Base-by-base conservation (phyloP, 306 rosid species). In the Delonix regia region DNA sequence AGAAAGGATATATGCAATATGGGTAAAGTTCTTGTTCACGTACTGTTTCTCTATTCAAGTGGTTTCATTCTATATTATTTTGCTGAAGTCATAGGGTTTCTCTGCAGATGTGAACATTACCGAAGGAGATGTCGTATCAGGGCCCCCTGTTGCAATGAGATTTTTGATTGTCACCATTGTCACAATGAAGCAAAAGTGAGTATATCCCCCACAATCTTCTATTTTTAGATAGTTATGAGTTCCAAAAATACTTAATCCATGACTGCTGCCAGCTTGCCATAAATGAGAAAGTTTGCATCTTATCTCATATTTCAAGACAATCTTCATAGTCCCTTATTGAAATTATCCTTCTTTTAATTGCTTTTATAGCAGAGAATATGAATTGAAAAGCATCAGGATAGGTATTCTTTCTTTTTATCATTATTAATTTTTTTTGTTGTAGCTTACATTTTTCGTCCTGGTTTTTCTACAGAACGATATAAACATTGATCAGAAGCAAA, bases 81-180 rank as follows among this genome's bases (percentile, higher is more conserved):
- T 74, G 61, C 48, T 69, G 69, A 53, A 68, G 8, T 22, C 9
- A 1, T 38, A 3, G 12, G 41, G 21, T 81, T 61, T 33, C 34
- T 30, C 48, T 80, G 71, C 92, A 91, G 97, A 51, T 94, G 97
- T 85, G 76, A 81, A 44, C 98, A 91, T 84, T 94, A 91, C 73
- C 72, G 83, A 49, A 85, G 93, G 59, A 83, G 98, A 42, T 93
- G 95, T 45, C 83, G 82, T 8, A 87, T 93, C 67, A 86, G 88
- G 78, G 97, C 98, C 36, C 98, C 98, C 53, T 93, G 98, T 75
- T 94, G 98, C 87, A 79, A 90, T 86, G 98, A 90, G 77, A 77
- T 90, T 61, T 87, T 89, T 75, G 83, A 85, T 79, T 94, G 97
- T 67, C 95, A 89, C 34, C 97, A 88, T 79, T 94, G 97, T 83